These are phyloP conservation scores for Termitomyces sp. DNA, from an alignment of 768 basidiomycete species.

Conservation along the genomic window DNA sequence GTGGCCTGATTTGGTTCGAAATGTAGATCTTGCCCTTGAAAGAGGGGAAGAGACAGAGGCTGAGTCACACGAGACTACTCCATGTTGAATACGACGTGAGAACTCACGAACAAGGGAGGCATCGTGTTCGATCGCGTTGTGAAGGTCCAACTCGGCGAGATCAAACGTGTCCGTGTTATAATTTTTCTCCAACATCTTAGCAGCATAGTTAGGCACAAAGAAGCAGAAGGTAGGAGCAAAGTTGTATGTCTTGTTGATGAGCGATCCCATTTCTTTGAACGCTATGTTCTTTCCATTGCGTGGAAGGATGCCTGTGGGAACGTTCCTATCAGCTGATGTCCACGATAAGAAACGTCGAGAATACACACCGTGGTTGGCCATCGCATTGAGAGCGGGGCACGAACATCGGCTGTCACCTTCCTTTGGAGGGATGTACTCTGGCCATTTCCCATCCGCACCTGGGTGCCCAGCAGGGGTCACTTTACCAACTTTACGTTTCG, in stretches of 20 bases:
- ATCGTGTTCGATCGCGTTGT: constrained; percentile 76
- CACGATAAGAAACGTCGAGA: neutral
- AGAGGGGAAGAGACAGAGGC: constrained; percentile 25
- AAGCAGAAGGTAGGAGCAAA: constrained; percentile 63
- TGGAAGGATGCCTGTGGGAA: constrained; percentile 53
- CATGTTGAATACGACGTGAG: neutral
- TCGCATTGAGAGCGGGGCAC: constrained; percentile 59
- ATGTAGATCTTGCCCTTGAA: constrained; percentile 42
- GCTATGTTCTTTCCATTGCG: constrained; percentile 64
- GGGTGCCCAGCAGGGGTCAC: constrained; percentile 52
- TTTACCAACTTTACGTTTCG: constrained; percentile 44
- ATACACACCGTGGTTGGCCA: constrained; percentile 76
- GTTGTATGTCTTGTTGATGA: constrained; percentile 58
- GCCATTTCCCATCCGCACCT: constrained; percentile 63
- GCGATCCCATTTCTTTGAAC: constrained; percentile 43
- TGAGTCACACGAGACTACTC: neutral
- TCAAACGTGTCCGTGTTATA: constrained; percentile 61
- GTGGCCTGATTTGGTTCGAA: constrained; percentile 47
- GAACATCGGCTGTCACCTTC: constrained; percentile 66
- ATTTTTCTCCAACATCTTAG: constrained; percentile 48
- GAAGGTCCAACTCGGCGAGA: constrained; percentile 60
- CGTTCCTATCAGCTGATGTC: neutral
- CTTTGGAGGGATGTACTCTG: constrained; percentile 52
- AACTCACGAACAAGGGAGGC: constrained; percentile 56
- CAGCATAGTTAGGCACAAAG: constrained; percentile 59